Conservation (phyloP, 1,139 yeast species). For the Pneumocystis sp. region DNA sequence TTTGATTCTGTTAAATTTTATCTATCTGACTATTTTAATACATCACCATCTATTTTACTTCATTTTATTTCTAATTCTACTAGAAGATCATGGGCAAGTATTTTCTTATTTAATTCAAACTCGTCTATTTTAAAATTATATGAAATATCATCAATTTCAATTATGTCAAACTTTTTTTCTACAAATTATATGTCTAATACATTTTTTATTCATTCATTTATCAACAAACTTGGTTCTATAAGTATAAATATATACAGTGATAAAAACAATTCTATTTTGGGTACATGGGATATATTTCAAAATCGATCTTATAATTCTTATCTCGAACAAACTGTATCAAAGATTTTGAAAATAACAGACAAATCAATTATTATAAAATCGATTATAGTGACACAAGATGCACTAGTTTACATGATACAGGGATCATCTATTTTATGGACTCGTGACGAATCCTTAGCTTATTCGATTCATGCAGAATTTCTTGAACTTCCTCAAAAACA, state of each 20-base stretch:
- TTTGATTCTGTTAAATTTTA: neutral
- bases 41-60: neutral
- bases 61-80: neutral
- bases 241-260: neutral
- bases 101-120: neutral
- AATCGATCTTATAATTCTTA: neutral
- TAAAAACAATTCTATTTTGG: neutral
- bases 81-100: neutral
- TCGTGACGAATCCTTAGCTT: constrained; percentile 35
- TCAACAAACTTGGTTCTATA: neutral
- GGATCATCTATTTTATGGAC: constrained; percentile 25
- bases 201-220: neutral
- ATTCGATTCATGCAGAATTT: constrained; percentile 28
- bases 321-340: neutral
- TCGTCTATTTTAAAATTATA: neutral
- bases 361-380: neutral
- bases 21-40: neutral
- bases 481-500: constrained; percentile 25
- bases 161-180: neutral
- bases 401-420: constrained; percentile 5
- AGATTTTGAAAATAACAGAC: neutral
- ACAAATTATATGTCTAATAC: neutral
- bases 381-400: constrained; percentile 5
- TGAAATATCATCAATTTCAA: neutral
- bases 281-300: neutral